Evolutionary conservation across 352 stramenopile species (phyloP), one percentile per base, ranked within the genome.

Genomic region (Phytophthora nicotianae): DNA sequence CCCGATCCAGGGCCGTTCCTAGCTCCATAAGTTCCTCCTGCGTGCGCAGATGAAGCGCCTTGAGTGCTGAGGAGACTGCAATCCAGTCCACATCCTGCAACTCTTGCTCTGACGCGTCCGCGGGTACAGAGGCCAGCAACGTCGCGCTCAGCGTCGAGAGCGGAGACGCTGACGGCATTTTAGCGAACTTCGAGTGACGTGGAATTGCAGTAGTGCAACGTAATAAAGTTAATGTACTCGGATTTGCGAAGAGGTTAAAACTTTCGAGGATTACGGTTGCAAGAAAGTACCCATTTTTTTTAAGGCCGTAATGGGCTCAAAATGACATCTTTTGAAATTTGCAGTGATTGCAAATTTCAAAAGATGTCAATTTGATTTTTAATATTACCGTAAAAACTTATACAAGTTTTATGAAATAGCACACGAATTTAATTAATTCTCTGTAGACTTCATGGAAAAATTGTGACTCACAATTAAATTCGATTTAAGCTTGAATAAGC

Each of bases 61-160:
- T 13, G n/a, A 80, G 49, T 8, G 26, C 58, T 2, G 35, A 45
- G 2, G 72, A 65, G 13, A 77, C 43, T 0, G 17, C 8, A 2
- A 33, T 3, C 68, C 68, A 77, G 24, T 80, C 52, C 16, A 65
- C 42, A n/a, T 65, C 59, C 13, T 61, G 17, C 10, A 62, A 47
- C 23, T 71, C 55, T 29, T 64, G 35, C 0, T 63, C 59, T 4
- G 54, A 54, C 16, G 50, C 56, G 21, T 62, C 33, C 1, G 47
- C 4, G n/a, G 65, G 29, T 7, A 55, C 47, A 11, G 52, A 58
- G 43, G 37, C 20, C n/a, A 74, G 37, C 38, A 80, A 47, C 43
- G 46, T 53, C 13, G 56, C 51, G 27, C 59, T 68, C 3, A 80
- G 52, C 24, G 27, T 32, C 48, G 52, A 50, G n/a, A 79, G 54